Conservation (phyloP, 495 filamentous ascomycete species). For the Penicillium coprophilum region DNA sequence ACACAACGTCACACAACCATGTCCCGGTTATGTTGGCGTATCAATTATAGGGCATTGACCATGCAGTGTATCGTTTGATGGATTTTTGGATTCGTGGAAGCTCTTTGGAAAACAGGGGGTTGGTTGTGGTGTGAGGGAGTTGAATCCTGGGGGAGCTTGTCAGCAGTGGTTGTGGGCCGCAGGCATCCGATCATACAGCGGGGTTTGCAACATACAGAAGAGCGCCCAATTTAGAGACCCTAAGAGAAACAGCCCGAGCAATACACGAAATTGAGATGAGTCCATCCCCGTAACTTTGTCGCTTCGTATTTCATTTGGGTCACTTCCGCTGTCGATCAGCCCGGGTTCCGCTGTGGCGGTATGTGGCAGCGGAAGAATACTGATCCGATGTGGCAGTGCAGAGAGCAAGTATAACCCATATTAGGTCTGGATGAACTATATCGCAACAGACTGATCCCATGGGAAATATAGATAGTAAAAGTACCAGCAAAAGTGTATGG, state of each 20-base stretch:
- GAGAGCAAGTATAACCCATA: not conserved
- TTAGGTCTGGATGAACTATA: not conserved
- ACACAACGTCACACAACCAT: slow-evolving; percentile 37
- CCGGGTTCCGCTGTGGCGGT: slow-evolving; percentile 30
- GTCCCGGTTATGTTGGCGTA: slow-evolving; percentile 19
- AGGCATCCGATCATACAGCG: not conserved
- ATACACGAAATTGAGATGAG: slow-evolving; percentile 11
- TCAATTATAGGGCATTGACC: slow-evolving; percentile 27
- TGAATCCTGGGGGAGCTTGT: slow-evolving; percentile 12
- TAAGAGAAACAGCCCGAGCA: slow-evolving; percentile 6
- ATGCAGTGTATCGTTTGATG: slow-evolving; percentile 9
- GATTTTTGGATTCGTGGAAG: slow-evolving; percentile 6
- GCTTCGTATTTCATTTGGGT: slow-evolving; percentile 28
- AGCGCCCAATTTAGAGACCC: slow-evolving; percentile 1
- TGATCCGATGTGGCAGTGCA: slow-evolving; percentile 42
- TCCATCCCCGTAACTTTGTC: slow-evolving; percentile 16
- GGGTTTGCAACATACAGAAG: slow-evolving; percentile 4
- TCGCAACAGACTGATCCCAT: not conserved
- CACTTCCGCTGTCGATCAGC: slow-evolving; percentile 42
- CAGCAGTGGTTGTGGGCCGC: slow-evolving; percentile 11
- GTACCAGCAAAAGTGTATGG: not conserved
- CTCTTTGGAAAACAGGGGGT: slow-evolving; percentile 25
- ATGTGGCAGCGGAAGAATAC: slow-evolving; percentile 31
- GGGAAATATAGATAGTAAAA: not conserved
- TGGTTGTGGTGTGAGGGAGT: slow-evolving; percentile 12